Conservation (phyloP, 768 basidiomycete genomes). For the Serendipita sp. region DNA sequence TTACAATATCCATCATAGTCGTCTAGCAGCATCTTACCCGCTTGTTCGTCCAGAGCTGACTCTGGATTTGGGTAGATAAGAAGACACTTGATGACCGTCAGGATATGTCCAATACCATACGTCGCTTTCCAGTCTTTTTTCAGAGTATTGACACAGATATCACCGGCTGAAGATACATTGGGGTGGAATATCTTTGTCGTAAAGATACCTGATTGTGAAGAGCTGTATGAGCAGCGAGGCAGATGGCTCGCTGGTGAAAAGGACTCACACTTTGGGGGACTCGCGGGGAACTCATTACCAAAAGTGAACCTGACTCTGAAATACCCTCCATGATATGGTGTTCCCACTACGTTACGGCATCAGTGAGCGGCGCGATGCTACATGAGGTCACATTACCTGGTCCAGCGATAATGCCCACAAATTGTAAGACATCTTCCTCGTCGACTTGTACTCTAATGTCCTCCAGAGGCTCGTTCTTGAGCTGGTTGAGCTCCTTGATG, state of each 20-base stretch:
- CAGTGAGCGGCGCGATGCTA: neutral
- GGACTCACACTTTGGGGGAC: slow-evolving; percentile 77
- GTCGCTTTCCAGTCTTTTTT: slow-evolving; percentile 94
- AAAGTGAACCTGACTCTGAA: slow-evolving; percentile 71
- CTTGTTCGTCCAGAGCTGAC: slow-evolving; percentile 89
- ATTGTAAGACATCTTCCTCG: slow-evolving; percentile 78
- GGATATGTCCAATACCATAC: slow-evolving; percentile 80
- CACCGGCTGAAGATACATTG: slow-evolving; percentile 75
- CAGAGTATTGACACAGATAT: slow-evolving; percentile 92
- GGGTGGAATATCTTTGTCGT: slow-evolving; percentile 94
- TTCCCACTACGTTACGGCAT: slow-evolving; percentile 28
- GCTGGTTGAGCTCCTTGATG: slow-evolving; percentile 46
- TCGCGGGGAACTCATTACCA: slow-evolving; percentile 83
- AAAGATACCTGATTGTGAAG: slow-evolving; percentile 49
- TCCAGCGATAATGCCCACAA: slow-evolving; percentile 77
- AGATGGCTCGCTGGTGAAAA: neutral
- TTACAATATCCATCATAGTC: slow-evolving; percentile 78
- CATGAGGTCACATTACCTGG: slow-evolving; percentile 42
- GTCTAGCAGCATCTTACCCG: slow-evolving; percentile 78
- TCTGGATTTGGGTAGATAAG: slow-evolving; percentile 96
- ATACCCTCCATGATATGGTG: slow-evolving; percentile 57
- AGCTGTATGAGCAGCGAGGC: neutral
- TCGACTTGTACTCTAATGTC: slow-evolving; percentile 77
- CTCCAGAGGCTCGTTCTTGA: slow-evolving; percentile 71
- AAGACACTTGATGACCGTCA: slow-evolving; percentile 86